phyloP scores from a whole-genome alignment of 2,329 filamentous ascomycete genomes.

The Alternaria triticimaculans region DNA sequence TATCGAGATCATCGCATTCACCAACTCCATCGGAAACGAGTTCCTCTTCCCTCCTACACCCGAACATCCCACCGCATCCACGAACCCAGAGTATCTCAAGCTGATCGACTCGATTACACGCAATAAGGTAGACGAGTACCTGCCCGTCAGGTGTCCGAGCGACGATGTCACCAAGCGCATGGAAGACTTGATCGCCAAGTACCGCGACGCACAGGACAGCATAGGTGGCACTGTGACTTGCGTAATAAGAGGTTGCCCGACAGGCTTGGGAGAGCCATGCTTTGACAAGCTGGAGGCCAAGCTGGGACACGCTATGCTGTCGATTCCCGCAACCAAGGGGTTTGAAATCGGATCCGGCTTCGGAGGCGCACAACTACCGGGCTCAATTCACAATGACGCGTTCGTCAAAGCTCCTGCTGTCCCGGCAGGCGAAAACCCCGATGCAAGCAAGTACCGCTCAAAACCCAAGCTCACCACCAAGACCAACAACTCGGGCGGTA shows the following conservation, averaged over 20 bases:
- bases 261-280: constrained; percentile 87
- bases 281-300: constrained; percentile 96
- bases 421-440: constrained; percentile 55
- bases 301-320: constrained; percentile 92
- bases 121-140: constrained; percentile 77
- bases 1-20: constrained; percentile 90
- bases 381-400: constrained; percentile 90
- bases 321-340: constrained; percentile 92
- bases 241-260: constrained; percentile 84
- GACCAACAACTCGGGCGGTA: constrained; percentile 94
- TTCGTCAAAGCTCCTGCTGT: constrained; percentile 69
- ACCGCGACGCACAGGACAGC: constrained; percentile 80
- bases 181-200: constrained; percentile 78
- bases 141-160: constrained; percentile 88
- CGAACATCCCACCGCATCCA: constrained; percentile 68
- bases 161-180: constrained; percentile 69
- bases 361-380: constrained; percentile 81
- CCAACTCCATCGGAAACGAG: constrained; percentile 80
- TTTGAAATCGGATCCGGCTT: constrained; percentile 97
- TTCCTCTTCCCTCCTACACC: constrained; percentile 77
- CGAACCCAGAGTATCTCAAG: constrained; percentile 79
- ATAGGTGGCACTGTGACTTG: constrained; percentile 96
- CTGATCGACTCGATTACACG: constrained; percentile 76
- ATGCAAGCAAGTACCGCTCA: constrained; percentile 45
- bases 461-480: constrained; percentile 75